A percentile compares a stretch with the other conserved stretches of the same genome.
Conservation (phyloP, 2,329 filamentous ascomycete genomes). For the Capronia coronata region DNA sequence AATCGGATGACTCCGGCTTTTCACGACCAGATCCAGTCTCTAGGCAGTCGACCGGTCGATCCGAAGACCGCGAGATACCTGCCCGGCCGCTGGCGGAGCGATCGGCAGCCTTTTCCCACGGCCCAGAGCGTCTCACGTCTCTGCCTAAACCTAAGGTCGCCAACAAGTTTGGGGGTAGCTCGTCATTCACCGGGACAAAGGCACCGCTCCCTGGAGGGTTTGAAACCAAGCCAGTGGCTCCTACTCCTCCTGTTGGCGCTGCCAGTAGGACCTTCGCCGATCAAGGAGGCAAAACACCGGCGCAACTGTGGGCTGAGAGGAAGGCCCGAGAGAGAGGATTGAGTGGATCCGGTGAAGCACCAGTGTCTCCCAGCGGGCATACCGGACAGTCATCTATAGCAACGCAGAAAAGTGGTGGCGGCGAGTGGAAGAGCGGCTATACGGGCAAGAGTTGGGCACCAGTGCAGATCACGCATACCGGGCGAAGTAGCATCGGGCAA, state of each 20-base stretch:
- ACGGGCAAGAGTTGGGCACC: slow-evolving; percentile 82
- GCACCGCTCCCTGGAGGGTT: slow-evolving; percentile 70
- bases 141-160: slow-evolving; percentile 92
- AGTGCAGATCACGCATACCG: slow-evolving; percentile 67
- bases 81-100: slow-evolving; percentile 67
- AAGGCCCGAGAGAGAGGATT: slow-evolving; percentile 70
- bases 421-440: slow-evolving; percentile 87
- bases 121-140: slow-evolving; percentile 72
- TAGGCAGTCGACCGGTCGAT: slow-evolving; percentile 40
- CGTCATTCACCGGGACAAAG: slow-evolving; percentile 80
- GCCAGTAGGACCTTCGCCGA: slow-evolving; percentile 93
- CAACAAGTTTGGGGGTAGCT: slow-evolving; percentile 71
- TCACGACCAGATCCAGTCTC: slow-evolving; percentile 34
- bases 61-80: slow-evolving; percentile 44
- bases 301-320: slow-evolving; percentile 95
- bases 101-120: slow-evolving; percentile 61
- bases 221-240: slow-evolving; percentile 53
- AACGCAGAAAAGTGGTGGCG: slow-evolving; percentile 64
- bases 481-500: slow-evolving; percentile 55
- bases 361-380: slow-evolving; percentile 41
- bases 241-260: slow-evolving; percentile 62
- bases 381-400: slow-evolving; percentile 47
- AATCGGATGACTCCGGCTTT: slow-evolving; percentile 40
- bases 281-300: slow-evolving; percentile 89
- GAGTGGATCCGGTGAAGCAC: slow-evolving; percentile 47